These are phyloP conservation scores for Phytophthora podocarpi DNA, from an alignment of 352 stramenopile genomes.

Conservation along the genomic window DNA sequence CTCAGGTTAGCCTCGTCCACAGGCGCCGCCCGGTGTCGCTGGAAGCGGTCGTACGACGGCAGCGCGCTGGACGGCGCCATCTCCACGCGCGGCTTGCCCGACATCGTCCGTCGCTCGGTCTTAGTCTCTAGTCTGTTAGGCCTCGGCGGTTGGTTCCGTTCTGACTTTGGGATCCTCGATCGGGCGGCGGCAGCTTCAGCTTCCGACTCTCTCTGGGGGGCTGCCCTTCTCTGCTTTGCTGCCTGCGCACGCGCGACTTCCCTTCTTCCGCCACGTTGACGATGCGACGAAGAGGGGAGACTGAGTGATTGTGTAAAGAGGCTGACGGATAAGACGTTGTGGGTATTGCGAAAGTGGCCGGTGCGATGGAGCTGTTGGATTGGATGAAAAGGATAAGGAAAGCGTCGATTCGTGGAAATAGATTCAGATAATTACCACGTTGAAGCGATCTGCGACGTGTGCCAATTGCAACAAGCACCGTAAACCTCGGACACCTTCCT, in stretches of 20 bases:
- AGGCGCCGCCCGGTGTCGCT: conserved; percentile 54
- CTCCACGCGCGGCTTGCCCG: conserved; percentile 57
- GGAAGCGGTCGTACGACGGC: conserved; percentile 84
- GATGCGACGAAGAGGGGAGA: conserved; percentile 20
- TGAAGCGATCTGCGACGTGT: conserved; percentile 5
- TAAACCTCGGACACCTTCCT: too few species aligned
- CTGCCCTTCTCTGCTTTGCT: background rate
- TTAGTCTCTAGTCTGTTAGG: background rate
- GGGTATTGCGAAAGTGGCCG: conserved; percentile 3
- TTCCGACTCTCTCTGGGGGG: too few species aligned
- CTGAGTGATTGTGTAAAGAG: conserved; percentile 14
- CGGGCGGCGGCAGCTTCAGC: too few species aligned
- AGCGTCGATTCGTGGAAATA: background rate
- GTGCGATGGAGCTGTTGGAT: conserved; percentile 2
- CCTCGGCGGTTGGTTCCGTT: conserved; percentile 10
- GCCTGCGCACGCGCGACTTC: background rate
- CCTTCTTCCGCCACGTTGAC: conserved; percentile 11
- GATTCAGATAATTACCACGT: too few species aligned
- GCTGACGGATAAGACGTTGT: background rate
- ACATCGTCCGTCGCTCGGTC: conserved; percentile 23
- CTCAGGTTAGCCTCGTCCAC: conserved; percentile 70
- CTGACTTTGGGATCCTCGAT: conserved; percentile 13
- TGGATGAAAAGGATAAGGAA: conserved; percentile 6
- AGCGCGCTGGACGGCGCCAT: conserved; percentile 69
- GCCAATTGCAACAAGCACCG: too few species aligned